These are phyloP conservation scores for Pichia insulana DNA, from an alignment of 805 yeast species.

Conservation along the genomic window DNA sequence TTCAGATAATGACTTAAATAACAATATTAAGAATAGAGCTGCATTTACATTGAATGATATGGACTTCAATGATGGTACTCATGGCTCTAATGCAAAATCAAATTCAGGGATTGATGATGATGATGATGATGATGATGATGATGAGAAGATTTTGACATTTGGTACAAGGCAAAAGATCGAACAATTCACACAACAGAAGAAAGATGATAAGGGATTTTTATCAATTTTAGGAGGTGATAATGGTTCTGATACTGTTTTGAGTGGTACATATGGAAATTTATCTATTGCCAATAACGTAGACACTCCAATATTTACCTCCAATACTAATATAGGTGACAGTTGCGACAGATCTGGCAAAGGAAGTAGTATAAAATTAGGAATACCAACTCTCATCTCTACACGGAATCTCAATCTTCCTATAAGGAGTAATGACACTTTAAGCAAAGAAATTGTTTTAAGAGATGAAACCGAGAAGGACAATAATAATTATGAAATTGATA, in stretches of 20 bases:
- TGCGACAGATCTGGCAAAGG: not conserved
- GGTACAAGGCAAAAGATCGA: slow-evolving; percentile 3
- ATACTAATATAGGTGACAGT: not conserved
- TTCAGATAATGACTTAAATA: not conserved
- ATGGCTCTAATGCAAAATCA: too few species aligned
- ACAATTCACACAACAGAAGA: not conserved
- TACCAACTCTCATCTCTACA: too few species aligned
- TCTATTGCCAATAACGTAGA: not conserved
- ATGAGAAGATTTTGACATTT: slow-evolving; percentile 11
- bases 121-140: slow-evolving; percentile 7
- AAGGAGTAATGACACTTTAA: too few species aligned
- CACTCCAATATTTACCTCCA: not conserved
- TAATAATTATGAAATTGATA: too few species aligned
- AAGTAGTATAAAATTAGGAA: not conserved
- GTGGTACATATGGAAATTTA: not conserved
- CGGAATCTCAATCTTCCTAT: too few species aligned
- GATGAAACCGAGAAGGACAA: too few species aligned
- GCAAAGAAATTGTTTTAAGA: too few species aligned
- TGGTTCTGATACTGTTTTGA: not conserved
- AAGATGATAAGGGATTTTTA: slow-evolving; percentile 3
- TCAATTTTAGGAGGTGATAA: slow-evolving; percentile 13
- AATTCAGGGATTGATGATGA: not conserved
- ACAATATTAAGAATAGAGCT: not conserved
- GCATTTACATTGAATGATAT: not conserved
- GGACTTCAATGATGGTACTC: not conserved